phyloP scores from a whole-genome alignment of 192 early-diverging fungal species.

The Linderina pennispora region DNA sequence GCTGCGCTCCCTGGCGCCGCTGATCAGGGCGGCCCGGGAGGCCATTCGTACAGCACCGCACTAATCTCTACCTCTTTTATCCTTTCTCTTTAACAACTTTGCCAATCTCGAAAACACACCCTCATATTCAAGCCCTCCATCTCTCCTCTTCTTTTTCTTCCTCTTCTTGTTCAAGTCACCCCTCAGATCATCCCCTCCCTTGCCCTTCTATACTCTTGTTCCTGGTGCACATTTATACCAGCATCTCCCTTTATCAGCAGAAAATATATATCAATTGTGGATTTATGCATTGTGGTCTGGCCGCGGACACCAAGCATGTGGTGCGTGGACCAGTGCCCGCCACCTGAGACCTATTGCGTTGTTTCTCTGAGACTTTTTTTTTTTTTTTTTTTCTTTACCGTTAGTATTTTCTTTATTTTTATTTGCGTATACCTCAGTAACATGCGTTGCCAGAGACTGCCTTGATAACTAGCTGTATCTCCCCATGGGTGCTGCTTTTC shows the following conservation, averaged over 20 bases:
- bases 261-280: too few relatives aligned
- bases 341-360: too few relatives aligned
- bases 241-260: too few relatives aligned
- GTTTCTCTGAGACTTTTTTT: conserved; percentile 4
- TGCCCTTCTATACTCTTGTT: not conserved
- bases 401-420: not conserved
- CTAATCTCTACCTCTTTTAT: not conserved
- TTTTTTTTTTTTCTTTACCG: conserved; percentile 1
- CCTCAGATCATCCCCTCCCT: not conserved
- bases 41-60: conserved; percentile 46
- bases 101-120: too few relatives aligned
- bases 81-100: not conserved
- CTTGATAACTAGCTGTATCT: too few relatives aligned
- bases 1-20: conserved; percentile 68
- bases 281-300: too few relatives aligned
- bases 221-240: conserved; percentile 2
- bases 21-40: conserved; percentile 70
- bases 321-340: too few relatives aligned
- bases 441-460: too few relatives aligned
- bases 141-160: not conserved
- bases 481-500: too few relatives aligned
- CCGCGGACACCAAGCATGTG: too few relatives aligned
- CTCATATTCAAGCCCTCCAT: not conserved
- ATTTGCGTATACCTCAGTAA: not conserved
- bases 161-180: not conserved